Evolutionary conservation across 495 filamentous ascomycete genomes (phyloP).

Genomic region (Patellaria atrata): DNA sequence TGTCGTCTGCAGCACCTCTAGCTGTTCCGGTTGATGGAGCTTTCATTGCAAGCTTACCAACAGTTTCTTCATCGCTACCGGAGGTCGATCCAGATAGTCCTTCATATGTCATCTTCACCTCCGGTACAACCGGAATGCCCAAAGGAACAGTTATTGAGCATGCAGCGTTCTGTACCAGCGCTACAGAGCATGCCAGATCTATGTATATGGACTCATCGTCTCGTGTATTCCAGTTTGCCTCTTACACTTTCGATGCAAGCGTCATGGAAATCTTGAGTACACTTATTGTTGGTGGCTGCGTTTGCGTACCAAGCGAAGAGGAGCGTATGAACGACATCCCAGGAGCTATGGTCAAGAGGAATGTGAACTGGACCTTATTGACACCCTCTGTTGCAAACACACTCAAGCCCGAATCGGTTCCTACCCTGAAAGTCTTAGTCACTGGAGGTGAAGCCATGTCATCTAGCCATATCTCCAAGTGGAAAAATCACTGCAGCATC

Average conservation of each 20-base stretch:
- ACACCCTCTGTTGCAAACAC: slow-evolving; percentile 13
- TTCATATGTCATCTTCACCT: slow-evolving; percentile 17
- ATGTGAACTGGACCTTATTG: slow-evolving; percentile 20
- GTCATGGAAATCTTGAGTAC: slow-evolving; percentile 13
- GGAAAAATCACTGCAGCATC: slow-evolving; percentile 6
- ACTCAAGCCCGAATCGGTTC: slow-evolving; percentile 10
- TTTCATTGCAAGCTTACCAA: slow-evolving; percentile 3
- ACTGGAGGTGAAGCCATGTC: slow-evolving; percentile 11
- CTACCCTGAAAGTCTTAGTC: slow-evolving; percentile 12
- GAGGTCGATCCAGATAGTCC: slow-evolving; percentile 11
- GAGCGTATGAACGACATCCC: slow-evolving; percentile 21
- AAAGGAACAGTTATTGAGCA: slow-evolving; percentile 18
- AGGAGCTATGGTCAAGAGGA: slow-evolving; percentile 14
- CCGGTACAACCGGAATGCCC: slow-evolving; percentile 16
- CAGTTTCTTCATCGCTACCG: slow-evolving; percentile 3
- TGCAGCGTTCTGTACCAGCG: slow-evolving; percentile 10
- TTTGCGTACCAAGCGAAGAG: slow-evolving; percentile 28
- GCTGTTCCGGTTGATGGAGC: slow-evolving; percentile 5
- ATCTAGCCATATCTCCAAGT: slow-evolving; percentile 3
- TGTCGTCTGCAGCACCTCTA: slow-evolving; percentile 4
- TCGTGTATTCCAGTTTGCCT: slow-evolving; percentile 14
- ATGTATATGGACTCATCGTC: slow-evolving; percentile 8
- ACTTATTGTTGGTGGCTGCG: slow-evolving; percentile 23
- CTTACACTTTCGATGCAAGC: slow-evolving; percentile 17
- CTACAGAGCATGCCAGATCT: slow-evolving; percentile 1